These are phyloP conservation scores for Haplosporangium gracile DNA, from an alignment of 192 early-diverging fungal genomes.

Conservation along the genomic window DNA sequence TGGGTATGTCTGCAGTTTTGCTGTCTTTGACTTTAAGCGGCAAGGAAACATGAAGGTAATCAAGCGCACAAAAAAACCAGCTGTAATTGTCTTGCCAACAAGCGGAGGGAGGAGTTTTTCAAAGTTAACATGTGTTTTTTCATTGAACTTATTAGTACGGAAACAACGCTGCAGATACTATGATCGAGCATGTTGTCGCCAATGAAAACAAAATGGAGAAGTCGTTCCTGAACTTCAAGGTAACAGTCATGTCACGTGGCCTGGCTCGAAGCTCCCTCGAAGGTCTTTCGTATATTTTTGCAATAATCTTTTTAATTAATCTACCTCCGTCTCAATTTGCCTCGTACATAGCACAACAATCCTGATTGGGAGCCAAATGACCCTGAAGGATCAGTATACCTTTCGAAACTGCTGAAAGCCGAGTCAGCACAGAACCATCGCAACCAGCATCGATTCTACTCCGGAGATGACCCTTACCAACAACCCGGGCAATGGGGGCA, in stretches of 20 bases:
- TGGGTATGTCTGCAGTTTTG: conserved; percentile 98
- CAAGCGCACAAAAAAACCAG: neutral
- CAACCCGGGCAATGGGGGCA: conserved; percentile 16
- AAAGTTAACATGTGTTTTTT: neutral
- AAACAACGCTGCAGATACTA: conserved; percentile 69
- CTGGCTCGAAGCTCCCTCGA: neutral
- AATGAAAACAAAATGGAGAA: conserved; percentile 99
- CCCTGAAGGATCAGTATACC: conserved; percentile 82
- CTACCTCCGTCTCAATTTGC: neutral
- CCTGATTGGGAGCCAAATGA: conserved; percentile 94
- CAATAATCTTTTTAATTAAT: too few species aligned
- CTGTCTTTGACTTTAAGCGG: conserved; percentile 92
- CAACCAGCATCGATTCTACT: conserved; percentile 7
- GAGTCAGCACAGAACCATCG: conserved; percentile 31
- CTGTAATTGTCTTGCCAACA: neutral
- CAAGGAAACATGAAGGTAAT: conserved; percentile 87
- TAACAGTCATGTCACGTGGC: conserved; percentile 18
- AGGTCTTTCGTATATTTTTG: neutral
- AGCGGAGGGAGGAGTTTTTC: neutral
- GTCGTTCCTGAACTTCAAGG: conserved; percentile 96
- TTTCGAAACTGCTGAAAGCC: conserved; percentile 72
- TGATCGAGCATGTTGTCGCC: conserved; percentile 73
- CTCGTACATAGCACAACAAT: conserved; percentile 76
- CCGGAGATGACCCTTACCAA: conserved; percentile 18
- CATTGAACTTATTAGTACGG: conserved; percentile 68